Evolutionary conservation across 2,329 filamentous ascomycete species (phyloP).

Genomic region (Scytalidium lignicola): DNA sequence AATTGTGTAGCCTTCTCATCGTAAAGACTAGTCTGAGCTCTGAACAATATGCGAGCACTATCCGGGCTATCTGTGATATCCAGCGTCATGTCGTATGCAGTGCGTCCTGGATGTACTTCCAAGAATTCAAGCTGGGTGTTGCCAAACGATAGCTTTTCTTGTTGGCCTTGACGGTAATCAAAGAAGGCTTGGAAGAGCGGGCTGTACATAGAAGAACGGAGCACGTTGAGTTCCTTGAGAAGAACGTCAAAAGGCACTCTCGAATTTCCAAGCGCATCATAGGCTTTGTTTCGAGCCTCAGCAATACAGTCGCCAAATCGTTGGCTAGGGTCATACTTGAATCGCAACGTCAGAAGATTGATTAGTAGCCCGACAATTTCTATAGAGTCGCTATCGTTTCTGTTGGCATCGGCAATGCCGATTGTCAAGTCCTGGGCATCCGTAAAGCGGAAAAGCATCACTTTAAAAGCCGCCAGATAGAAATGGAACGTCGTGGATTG

Average conservation of each 20-base stretch:
- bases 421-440: constrained; percentile 37
- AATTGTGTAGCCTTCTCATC: not conserved
- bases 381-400: constrained; percentile 26
- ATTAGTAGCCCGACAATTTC: constrained; percentile 40
- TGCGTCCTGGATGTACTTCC: constrained; percentile 11
- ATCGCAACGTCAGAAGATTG: constrained; percentile 43
- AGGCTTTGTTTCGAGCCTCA: too few relatives aligned
- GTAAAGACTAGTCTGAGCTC: too few relatives aligned
- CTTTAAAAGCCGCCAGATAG: constrained; percentile 36
- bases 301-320: too few relatives aligned
- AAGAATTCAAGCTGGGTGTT: constrained; percentile 20
- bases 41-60: too few relatives aligned
- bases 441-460: constrained; percentile 30
- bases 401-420: constrained; percentile 42
- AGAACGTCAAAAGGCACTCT: constrained; percentile 44
- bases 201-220: constrained; percentile 26
- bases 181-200: constrained; percentile 31
- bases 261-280: constrained; percentile 38
- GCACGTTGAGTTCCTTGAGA: constrained; percentile 36
- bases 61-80: constrained; percentile 6
- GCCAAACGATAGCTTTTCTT: constrained; percentile 21
- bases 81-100: constrained; percentile 19
- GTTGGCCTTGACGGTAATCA: constrained; percentile 37
- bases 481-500: constrained; percentile 40
- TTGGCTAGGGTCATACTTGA: constrained; percentile 26